Evolutionary conservation across 192 early-diverging fungal species (phyloP), one percentile per base, ranked within the genome.

Genomic region (Coemansia reversa): DNA sequence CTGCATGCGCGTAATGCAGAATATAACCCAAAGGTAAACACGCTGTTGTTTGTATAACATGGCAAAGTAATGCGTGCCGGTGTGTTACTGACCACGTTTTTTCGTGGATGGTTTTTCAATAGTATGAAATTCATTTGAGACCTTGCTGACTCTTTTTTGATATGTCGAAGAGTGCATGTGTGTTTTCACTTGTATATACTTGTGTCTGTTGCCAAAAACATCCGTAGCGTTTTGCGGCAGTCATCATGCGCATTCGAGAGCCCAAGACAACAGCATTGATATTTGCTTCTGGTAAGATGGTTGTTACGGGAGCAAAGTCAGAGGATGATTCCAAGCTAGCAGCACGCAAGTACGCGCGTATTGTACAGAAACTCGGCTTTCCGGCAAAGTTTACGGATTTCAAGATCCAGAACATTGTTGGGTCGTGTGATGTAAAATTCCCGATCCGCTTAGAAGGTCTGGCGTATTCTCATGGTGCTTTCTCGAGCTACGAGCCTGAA

Each of bases 371-470:
- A 79, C 87, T 98, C 47, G 97, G 97, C 5, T 99, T 99, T 74
- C 86, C 85, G 39, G 96, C 97, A 65, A 97, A 96, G 82, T 99
- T 99, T 61, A 92, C 91, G 18, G 95, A 98, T 74, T 99, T 99
- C 75, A 99, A 97, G 84, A 97, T 99, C 65, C 97, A 99, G 74
- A 99, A 99, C 83, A 99, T 99, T 81, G 97, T 99, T 51, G 97
- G 97, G 51, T 92, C 90, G 23, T 97, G 95, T 79, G 97, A 99
- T 81, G 97, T 99, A 76, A 98, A 97, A 84, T 99, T 99, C 74
- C 97, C 97, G 27, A 97, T 99, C 72, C 92, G 97, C 32, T 82
- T 99, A 51, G 97, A 99, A 72, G 97, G 97, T 29, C 80, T 99
- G 69, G 93, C 95, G 62, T 93, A 90, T 70, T 86, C 92, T 65